Evolutionary conservation across 306 rosid species (phyloP), one percentile per base, ranked within the genome.

Genomic region (Corylus americana): DNA sequence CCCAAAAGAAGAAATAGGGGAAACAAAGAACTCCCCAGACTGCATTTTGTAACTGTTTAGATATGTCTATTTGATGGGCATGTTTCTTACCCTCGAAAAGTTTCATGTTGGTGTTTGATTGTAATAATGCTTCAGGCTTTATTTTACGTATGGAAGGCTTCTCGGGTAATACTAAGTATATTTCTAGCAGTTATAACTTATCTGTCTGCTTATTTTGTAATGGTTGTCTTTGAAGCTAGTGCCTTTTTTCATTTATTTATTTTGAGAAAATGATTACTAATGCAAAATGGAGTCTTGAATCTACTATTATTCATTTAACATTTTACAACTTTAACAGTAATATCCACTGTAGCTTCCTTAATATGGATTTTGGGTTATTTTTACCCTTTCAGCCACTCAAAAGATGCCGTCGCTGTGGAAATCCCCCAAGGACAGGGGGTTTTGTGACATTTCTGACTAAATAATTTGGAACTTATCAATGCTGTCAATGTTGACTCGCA

Each of bases 291-390:
- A 39, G 8, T 11, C 31, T 59, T 3, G 10, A 8, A 18, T 31
- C 48, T 35, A 68, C 27, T 39, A 31, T 8, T 64, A 17, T 64
- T 64, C 2, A 25, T 68, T 29, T 2, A 16, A 14, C 20, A 13
- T 42, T 39, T 39, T 9, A 35, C 35, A 67, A 7, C 11, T 17
- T 39, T 42, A 37, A 18, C 50, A 10, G 42, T 42, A 9, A 44
- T 17, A 68, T 68, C 72, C 70, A 64, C 11, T 64, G 27, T 68
- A 42, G 51, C 72, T 68, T n/a, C 50, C 72, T 37, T 42, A 20
- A 18, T 68, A 42, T n/a, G 29, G 72, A 68, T 18, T 68, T 68
- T 68, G n/a, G 51, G 5, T 18, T 18, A 17, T 44, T 9, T 8
- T 7, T 8, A 14, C 72, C 27, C 51, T 68, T 39, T 68, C 17